Conservation (phyloP, 1,284 basidiomycete species). For the Apiotrichum akiyoshidainum region DNA sequence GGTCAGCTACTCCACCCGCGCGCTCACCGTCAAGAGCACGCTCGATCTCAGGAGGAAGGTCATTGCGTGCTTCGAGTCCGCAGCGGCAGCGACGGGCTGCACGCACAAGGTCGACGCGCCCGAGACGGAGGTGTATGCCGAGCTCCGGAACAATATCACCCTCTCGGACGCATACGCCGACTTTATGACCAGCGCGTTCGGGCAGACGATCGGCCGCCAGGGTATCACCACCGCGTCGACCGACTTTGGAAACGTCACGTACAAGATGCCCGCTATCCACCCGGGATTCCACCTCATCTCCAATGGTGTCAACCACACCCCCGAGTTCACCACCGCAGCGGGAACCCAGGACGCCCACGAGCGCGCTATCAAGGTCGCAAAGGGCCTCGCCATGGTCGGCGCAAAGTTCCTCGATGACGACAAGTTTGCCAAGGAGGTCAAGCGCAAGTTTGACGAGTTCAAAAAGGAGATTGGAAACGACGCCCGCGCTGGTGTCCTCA, state of each 20-base stretch:
- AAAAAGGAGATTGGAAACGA: slow-evolving; percentile 14
- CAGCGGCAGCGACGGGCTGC: slow-evolving; percentile 30
- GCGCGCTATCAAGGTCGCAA: slow-evolving; percentile 41
- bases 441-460: slow-evolving; percentile 29
- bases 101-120: slow-evolving; percentile 16
- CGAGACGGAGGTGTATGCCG: slow-evolving; percentile 31
- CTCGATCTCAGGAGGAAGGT: slow-evolving; percentile 26
- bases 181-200: slow-evolving; percentile 29
- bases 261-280: slow-evolving; percentile 26
- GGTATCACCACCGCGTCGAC: slow-evolving; percentile 33
- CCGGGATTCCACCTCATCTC: slow-evolving; percentile 20
- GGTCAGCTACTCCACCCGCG: slow-evolving; percentile 43
- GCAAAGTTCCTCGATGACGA: slow-evolving; percentile 44
- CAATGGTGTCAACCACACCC: slow-evolving; percentile 29
- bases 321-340: slow-evolving; percentile 29
- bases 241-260: slow-evolving; percentile 33
- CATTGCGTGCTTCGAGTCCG: slow-evolving; percentile 27
- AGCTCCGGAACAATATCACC: slow-evolving; percentile 28
- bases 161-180: slow-evolving; percentile 26
- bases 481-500: not conserved
- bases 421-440: slow-evolving; percentile 36
- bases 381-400: slow-evolving; percentile 45
- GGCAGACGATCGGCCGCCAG: slow-evolving; percentile 19
- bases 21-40: slow-evolving; percentile 27
- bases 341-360: slow-evolving; percentile 34